These are phyloP conservation scores for Neurospora sp. DNA, from an alignment of 495 filamentous ascomycete genomes.

Conservation along the genomic window DNA sequence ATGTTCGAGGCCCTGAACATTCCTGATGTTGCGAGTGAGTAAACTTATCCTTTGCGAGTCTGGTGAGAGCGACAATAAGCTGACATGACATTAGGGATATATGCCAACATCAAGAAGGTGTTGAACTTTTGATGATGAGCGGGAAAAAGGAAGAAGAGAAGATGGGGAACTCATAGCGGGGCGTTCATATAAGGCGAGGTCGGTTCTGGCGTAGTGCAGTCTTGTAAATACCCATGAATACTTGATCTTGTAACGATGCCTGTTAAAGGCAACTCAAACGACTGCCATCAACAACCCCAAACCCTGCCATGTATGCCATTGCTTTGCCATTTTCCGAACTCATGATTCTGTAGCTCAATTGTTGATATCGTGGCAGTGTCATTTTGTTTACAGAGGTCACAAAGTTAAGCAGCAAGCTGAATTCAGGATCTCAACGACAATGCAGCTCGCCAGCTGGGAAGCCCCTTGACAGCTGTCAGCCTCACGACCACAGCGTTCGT, in stretches of 20 bases:
- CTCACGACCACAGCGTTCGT: neutral
- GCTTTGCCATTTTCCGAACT: neutral
- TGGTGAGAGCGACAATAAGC: neutral
- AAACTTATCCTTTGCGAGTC: neutral
- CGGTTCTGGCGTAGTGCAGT: neutral
- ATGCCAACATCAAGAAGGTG: constrained; percentile 41
- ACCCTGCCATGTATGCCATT: neutral
- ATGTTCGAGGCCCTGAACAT: constrained; percentile 79
- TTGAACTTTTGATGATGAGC: constrained; percentile 27
- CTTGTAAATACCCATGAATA: neutral
- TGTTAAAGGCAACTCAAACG: neutral
- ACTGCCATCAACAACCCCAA: neutral
- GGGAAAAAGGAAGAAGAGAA: neutral
- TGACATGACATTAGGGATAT: constrained; percentile 28
- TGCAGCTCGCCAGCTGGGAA: neutral
- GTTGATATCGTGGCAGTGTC: neutral
- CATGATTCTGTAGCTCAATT: neutral
- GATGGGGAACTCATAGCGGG: neutral
- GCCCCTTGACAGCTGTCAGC: neutral
- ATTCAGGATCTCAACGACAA: neutral
- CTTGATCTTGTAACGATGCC: neutral
- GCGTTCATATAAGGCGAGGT: neutral
- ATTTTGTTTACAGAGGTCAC: neutral
- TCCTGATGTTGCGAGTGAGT: constrained; percentile 86
- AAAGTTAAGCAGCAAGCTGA: neutral